A percentile compares a stretch with the other conserved stretches of the same genome.
phyloP scores from a whole-genome alignment of 352 stramenopile genomes.

The Globisporangium solare region DNA sequence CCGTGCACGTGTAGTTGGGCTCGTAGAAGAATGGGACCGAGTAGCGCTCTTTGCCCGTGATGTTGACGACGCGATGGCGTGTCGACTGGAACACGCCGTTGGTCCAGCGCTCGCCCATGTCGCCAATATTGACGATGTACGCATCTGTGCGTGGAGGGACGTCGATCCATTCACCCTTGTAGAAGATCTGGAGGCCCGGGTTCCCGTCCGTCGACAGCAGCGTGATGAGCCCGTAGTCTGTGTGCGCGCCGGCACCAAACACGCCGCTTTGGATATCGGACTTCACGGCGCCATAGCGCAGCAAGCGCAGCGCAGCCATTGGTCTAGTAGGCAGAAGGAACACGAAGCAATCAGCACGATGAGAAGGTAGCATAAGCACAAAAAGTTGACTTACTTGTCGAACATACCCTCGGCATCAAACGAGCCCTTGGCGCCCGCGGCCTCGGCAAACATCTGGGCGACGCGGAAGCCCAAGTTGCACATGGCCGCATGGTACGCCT shows the following conservation, averaged over 20 bases:
- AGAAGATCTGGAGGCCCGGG: constrained; percentile 53
- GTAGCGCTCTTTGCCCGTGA: constrained; percentile 52
- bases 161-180: constrained; percentile 51
- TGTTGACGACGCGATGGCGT: constrained; percentile 61
- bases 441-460: constrained; percentile 52
- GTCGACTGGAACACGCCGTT: constrained; percentile 68
- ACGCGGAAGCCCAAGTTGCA: constrained; percentile 42
- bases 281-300: constrained; percentile 67
- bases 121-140: constrained; percentile 71
- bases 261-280: constrained; percentile 56
- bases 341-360: neutral
- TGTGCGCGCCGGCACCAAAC: constrained; percentile 74
- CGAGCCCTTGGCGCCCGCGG: constrained; percentile 35
- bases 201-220: constrained; percentile 59
- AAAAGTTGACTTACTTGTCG: constrained; percentile 29
- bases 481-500: constrained; percentile 49
- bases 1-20: constrained; percentile 62
- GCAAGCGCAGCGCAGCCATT: constrained; percentile 75
- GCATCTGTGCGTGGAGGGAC: constrained; percentile 48
- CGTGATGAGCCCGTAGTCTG: constrained; percentile 68
- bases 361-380: neutral
- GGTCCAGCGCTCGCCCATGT: constrained; percentile 73
- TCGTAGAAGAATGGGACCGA: constrained; percentile 83
- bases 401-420: constrained; percentile 57
- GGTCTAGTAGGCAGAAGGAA: constrained; percentile 16